Conservation (phyloP, 2,329 filamentous ascomycete genomes). For the Fusarium bulbicola region DNA sequence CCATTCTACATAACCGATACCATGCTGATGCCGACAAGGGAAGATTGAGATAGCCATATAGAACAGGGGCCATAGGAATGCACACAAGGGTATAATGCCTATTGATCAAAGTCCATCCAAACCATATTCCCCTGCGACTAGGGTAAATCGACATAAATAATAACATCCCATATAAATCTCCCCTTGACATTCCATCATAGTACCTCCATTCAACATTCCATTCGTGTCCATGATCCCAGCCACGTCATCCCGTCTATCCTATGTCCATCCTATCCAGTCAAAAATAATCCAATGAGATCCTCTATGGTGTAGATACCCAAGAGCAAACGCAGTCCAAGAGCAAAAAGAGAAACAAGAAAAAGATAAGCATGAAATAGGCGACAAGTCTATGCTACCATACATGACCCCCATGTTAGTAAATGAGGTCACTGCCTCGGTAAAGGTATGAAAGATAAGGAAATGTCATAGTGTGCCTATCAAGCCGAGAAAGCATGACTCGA, state of each 20-base stretch:
- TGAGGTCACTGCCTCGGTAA: neutral
- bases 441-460: constrained; percentile 4
- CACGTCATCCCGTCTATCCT: constrained; percentile 31
- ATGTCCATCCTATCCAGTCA: constrained; percentile 14
- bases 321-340: constrained; percentile 9
- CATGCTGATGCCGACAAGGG: constrained; percentile 5
- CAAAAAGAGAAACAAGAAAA: constrained; percentile 4
- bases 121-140: constrained; percentile 24
- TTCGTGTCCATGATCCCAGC: constrained; percentile 28
- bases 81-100: constrained; percentile 47
- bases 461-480: constrained; percentile 1
- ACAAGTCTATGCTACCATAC: constrained; percentile 30
- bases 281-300: constrained; percentile 17
- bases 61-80: constrained; percentile 32
- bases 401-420: neutral
- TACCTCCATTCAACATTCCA: constrained; percentile 26
- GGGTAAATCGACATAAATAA: constrained; percentile 17
- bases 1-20: constrained; percentile 12
- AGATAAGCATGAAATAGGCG: constrained; percentile 7
- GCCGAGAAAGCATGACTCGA: constrained; percentile 19
- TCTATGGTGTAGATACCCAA: constrained; percentile 33
- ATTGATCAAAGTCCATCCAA: constrained; percentile 39
- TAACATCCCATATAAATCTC: constrained; percentile 14
- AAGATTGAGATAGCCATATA: constrained; percentile 9
- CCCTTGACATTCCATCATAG: constrained; percentile 26